A percentile compares a stretch with the other conserved stretches of the same genome.
These are phyloP conservation scores for Hymenotorrendiella dingleyae DNA, from an alignment of 2,329 filamentous ascomycete genomes.

Conservation along the genomic window DNA sequence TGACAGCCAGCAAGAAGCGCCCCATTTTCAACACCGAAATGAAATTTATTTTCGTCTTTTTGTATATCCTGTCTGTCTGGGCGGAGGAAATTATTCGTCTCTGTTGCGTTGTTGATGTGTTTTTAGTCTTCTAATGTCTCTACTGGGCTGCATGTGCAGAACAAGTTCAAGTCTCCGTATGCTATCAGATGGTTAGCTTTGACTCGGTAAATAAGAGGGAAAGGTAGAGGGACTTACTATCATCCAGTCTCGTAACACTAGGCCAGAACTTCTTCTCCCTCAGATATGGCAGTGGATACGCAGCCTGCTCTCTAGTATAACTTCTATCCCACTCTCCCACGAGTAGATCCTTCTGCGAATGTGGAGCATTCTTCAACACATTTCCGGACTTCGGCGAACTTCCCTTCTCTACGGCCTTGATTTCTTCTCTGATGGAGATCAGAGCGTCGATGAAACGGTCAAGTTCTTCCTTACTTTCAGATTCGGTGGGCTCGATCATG, in stretches of 20 bases:
- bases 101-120: no score
- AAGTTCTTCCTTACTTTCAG: slow-evolving; percentile 84
- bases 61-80: slow-evolving; percentile 19
- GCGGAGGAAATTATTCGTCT: slow-evolving; percentile 21
- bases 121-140: no score
- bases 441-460: slow-evolving; percentile 90
- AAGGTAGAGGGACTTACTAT: slow-evolving; percentile 54
- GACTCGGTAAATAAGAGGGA: slow-evolving; percentile 11
- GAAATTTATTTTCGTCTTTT: no score
- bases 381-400: slow-evolving; percentile 69
- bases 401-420: slow-evolving; percentile 75
- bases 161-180: slow-evolving; percentile 86
- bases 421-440: slow-evolving; percentile 80
- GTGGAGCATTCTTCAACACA: slow-evolving; percentile 83
- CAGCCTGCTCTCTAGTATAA: slow-evolving; percentile 76
- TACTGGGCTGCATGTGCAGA: slow-evolving; percentile 73
- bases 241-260: slow-evolving; percentile 76
- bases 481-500: slow-evolving; percentile 97
- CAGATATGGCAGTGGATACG: slow-evolving; percentile 77
- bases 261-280: slow-evolving; percentile 99
- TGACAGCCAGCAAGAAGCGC: not conserved
- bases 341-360: slow-evolving; percentile 77
- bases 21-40: not conserved
- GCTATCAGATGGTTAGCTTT: slow-evolving; percentile 42
- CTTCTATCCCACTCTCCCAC: slow-evolving; percentile 72